Percentiles rank a stretch among this genome's conserved stretches.
phyloP scores from a whole-genome alignment of 148 eudicot genomes.

The Amaranthus palmeri region DNA sequence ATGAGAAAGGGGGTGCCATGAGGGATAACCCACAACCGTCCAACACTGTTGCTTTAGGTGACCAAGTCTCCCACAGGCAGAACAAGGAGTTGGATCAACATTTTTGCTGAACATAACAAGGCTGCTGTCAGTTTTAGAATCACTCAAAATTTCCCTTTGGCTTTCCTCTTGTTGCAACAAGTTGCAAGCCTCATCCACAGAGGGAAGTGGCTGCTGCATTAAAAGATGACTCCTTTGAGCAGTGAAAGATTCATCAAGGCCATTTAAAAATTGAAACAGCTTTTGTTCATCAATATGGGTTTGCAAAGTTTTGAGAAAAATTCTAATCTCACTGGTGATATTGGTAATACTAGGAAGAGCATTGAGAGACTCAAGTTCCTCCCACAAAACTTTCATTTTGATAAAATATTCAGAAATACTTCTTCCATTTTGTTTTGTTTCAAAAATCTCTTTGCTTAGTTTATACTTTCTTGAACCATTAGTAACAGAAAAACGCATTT shows the following conservation, averaged over 20 bases:
- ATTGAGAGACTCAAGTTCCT: background rate
- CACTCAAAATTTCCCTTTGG: no score
- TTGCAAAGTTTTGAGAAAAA: background rate
- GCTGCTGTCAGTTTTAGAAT: no score
- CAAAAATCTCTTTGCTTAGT: background rate
- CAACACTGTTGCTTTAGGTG: background rate
- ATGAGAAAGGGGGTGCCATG: no score
- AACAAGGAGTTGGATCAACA: no score
- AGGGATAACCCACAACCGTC: background rate
- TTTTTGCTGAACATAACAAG: no score
- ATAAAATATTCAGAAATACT: no score
- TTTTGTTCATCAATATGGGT: background rate
- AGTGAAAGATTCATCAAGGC: background rate
- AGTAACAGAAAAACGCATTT: background rate
- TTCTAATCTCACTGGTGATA: background rate
- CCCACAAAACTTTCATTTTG: no score
- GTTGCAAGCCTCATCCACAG: background rate
- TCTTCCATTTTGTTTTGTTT: background rate
- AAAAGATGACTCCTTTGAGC: background rate
- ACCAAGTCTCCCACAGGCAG: background rate
- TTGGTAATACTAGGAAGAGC: background rate
- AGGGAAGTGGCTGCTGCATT: background rate
- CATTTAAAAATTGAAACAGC: background rate
- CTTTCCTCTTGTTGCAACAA: background rate
- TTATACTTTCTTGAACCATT: background rate